A percentile compares a stretch with the other conserved stretches of the same genome.
Conservation (phyloP, 2,329 filamentous ascomycete genomes). For the Ophiostoma sp. region DNA sequence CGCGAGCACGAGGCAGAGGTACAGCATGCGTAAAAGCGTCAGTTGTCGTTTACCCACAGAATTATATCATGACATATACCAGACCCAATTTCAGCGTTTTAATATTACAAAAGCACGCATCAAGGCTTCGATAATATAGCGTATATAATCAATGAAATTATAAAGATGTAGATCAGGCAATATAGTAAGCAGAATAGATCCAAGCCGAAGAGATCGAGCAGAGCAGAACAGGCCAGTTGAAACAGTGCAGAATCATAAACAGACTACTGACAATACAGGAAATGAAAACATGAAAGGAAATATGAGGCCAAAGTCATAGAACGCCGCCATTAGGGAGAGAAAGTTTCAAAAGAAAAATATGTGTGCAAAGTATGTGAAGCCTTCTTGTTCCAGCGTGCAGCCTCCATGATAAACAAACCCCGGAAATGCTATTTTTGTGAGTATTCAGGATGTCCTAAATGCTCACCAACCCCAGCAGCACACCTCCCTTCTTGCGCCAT, state of each 20-base stretch:
- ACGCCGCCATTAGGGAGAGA: slow-evolving; percentile 4
- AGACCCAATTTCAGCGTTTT: not conserved
- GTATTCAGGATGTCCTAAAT: not conserved
- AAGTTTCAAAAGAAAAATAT: not conserved
- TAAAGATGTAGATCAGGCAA: not conserved
- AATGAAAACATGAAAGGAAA: not conserved
- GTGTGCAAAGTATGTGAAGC: not conserved
- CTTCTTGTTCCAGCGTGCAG: slow-evolving; percentile 6
- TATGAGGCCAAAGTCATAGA: slow-evolving; percentile 8
- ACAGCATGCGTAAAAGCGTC: not conserved
- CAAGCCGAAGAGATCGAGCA: not conserved
- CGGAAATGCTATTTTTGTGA: slow-evolving; percentile 6
- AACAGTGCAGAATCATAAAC: not conserved
- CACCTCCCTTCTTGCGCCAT: not conserved
- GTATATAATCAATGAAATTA: not conserved
- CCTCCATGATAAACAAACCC: slow-evolving; percentile 5
- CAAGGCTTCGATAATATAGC: not conserved
- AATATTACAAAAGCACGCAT: not conserved
- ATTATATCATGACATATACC: slow-evolving; percentile 2
- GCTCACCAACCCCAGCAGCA: not conserved
- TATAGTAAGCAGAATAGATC: not conserved
- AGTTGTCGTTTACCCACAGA: not conserved
- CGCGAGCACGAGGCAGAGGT: not conserved
- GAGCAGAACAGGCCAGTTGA: not conserved
- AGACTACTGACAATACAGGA: not conserved